Evolutionary conservation across 2,329 filamentous ascomycete genomes (phyloP).

Genomic region (Colletotrichum horii): DNA sequence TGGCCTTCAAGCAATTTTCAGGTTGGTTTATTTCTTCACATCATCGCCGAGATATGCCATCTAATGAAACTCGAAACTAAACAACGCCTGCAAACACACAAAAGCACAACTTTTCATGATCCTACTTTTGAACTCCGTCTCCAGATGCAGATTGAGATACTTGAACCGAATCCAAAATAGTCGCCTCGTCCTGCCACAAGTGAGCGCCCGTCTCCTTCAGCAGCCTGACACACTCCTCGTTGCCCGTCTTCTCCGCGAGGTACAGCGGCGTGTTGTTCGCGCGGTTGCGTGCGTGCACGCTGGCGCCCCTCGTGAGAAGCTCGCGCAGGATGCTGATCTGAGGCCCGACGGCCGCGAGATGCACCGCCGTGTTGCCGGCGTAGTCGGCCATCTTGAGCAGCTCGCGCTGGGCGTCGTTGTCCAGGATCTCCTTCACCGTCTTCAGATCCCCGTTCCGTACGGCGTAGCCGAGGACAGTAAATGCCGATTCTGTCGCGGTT

Average conservation of each 20-base stretch:
- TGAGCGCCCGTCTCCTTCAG: slow-evolving; percentile 65
- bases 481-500: slow-evolving; percentile 61
- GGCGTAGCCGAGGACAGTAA: slow-evolving; percentile 81
- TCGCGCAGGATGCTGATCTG: slow-evolving; percentile 61
- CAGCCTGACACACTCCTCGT: slow-evolving; percentile 56
- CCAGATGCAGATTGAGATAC: slow-evolving; percentile 9
- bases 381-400: slow-evolving; percentile 81
- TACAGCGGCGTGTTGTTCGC: slow-evolving; percentile 72
- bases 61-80: neutral
- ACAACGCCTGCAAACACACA: neutral
- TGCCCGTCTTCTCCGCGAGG: slow-evolving; percentile 64
- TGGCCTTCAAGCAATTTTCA: neutral
- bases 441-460: slow-evolving; percentile 74
- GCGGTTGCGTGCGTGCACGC: slow-evolving; percentile 69
- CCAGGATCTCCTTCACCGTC: slow-evolving; percentile 70
- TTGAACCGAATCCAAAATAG: slow-evolving; percentile 16
- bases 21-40: neutral
- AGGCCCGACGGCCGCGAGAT: slow-evolving; percentile 62
- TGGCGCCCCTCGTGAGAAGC: slow-evolving; percentile 66
- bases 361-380: slow-evolving; percentile 75
- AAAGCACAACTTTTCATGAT: neutral
- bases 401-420: slow-evolving; percentile 61
- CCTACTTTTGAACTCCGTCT: slow-evolving; percentile 15
- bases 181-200: slow-evolving; percentile 52
- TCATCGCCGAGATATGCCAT: neutral